These are phyloP conservation scores for Kwoniella europaea DNA, from an alignment of 768 basidiomycete species.

Conservation along the genomic window DNA sequence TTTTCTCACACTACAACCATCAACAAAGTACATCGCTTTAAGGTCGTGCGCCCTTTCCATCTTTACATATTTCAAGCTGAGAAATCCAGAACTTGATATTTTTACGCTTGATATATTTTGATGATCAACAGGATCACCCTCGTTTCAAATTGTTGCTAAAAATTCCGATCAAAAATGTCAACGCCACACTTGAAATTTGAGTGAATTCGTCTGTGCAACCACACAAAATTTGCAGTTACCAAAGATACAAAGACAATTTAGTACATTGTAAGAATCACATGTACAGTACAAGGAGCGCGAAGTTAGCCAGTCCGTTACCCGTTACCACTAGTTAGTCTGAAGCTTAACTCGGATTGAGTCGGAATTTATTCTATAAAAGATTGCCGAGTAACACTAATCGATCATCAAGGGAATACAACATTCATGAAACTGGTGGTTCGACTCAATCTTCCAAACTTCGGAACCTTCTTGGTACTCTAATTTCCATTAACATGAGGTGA, in stretches of 20 bases:
- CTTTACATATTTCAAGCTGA: neutral
- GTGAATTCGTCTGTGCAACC: conserved; percentile 1
- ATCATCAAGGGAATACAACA: neutral
- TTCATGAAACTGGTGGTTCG: neutral
- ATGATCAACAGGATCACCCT: neutral
- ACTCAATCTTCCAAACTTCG: neutral
- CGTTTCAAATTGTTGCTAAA: neutral
- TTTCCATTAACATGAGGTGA: neutral
- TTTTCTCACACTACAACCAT: neutral
- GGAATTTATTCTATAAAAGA: neutral
- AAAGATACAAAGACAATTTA: neutral
- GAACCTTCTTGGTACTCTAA: conserved; percentile 14
- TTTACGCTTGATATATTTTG: neutral
- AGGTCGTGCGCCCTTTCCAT: conserved; percentile 12
- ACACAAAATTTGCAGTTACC: conserved; percentile 4
- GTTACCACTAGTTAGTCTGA: neutral
- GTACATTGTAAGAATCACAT: neutral
- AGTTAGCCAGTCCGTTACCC: neutral
- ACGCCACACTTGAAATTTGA: neutral
- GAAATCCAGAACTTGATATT: neutral
- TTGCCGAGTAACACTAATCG: neutral
- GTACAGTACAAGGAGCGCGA: neutral
- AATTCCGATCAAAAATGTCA: neutral
- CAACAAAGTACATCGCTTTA: conserved; percentile 6
- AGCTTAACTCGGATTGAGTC: neutral